phyloP scores from a whole-genome alignment of 2,329 filamentous ascomycete genomes.

The Trichophyton schoenleinii region DNA sequence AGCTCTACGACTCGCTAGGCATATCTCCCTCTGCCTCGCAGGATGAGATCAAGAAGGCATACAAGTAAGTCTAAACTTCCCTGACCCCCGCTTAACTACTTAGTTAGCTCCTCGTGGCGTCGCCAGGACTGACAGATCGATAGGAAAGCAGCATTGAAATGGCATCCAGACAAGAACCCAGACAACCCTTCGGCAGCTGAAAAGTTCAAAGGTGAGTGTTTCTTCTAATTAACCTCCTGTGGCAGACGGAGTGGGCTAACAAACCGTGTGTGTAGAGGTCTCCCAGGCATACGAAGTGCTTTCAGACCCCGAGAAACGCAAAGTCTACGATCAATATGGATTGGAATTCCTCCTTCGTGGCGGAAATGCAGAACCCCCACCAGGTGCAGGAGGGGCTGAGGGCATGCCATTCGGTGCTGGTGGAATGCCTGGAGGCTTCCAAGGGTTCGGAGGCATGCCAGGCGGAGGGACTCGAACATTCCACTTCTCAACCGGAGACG shows the following conservation, averaged over 20 bases:
- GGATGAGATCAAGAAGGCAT: constrained; percentile 96
- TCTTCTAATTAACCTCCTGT: background rate
- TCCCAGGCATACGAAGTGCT: constrained; percentile 97
- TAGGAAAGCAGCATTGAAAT: constrained; percentile 79
- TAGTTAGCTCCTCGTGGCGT: constrained; percentile 11
- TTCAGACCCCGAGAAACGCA: constrained; percentile 91
- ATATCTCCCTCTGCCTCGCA: constrained; percentile 69
- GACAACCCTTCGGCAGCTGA: constrained; percentile 73
- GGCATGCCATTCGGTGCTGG: constrained; percentile 32
- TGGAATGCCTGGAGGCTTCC: constrained; percentile 43
- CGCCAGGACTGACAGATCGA: background rate
- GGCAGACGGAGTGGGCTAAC: constrained; percentile 1
- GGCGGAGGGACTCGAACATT: constrained; percentile 37
- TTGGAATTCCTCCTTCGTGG: constrained; percentile 84
- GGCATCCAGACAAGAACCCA: constrained; percentile 97
- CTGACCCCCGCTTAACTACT: background rate
- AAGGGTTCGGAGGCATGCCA: constrained; percentile 38
- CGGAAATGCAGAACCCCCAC: constrained; percentile 54
- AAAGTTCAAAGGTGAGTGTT: constrained; percentile 67
- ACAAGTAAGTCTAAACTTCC: constrained; percentile 48
- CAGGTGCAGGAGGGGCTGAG: constrained; percentile 29
- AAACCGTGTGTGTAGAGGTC: constrained; percentile 46
- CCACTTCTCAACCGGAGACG: constrained; percentile 37
- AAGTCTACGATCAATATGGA: constrained; percentile 87
- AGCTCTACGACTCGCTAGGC: constrained; percentile 78